Percentiles rank a stretch among this genome's conserved stretches.
Conservation (phyloP, 1,284 basidiomycete species). For the Mycosarcoma mackinlayi region DNA sequence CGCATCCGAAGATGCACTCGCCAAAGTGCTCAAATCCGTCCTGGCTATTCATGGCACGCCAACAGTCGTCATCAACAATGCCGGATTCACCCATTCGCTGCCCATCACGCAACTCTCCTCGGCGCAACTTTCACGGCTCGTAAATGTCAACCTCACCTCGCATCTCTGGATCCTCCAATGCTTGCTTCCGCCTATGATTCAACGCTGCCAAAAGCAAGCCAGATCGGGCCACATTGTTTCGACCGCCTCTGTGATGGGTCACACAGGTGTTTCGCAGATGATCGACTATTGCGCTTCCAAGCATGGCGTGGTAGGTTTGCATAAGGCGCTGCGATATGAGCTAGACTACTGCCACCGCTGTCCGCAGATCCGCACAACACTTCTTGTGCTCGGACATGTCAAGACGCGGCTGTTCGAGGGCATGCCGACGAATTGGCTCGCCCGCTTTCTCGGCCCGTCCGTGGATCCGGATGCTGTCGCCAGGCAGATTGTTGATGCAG, state of each 20-base stretch:
- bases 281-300: constrained; percentile 67
- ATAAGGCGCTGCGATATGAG: constrained; percentile 65
- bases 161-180: constrained; percentile 92
- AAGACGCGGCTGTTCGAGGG: constrained; percentile 57
- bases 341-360: constrained; percentile 52
- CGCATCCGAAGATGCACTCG: constrained; percentile 33
- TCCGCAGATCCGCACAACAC: constrained; percentile 57
- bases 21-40: constrained; percentile 40
- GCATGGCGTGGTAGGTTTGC: constrained; percentile 64
- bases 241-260: constrained; percentile 78
- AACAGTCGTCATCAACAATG: constrained; percentile 93
- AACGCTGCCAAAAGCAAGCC: constrained; percentile 67
- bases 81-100: constrained; percentile 92
- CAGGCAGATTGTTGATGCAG: constrained; percentile 34
- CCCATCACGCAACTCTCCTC: constrained; percentile 80
- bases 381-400: constrained; percentile 60
- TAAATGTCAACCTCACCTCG: constrained; percentile 85
- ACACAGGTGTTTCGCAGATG: constrained; percentile 81
- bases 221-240: constrained; percentile 84
- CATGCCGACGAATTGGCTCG: constrained; percentile 31
- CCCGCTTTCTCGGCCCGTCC: constrained; percentile 54
- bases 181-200: constrained; percentile 89
- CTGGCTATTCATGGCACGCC: constrained; percentile 33
- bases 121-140: constrained; percentile 78
- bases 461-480: constrained; percentile 49